Percentiles rank a stretch among this genome's conserved stretches.
These are phyloP conservation scores for Ophiostoma ips DNA, from an alignment of 2,329 filamentous ascomycete genomes.

Conservation along the genomic window DNA sequence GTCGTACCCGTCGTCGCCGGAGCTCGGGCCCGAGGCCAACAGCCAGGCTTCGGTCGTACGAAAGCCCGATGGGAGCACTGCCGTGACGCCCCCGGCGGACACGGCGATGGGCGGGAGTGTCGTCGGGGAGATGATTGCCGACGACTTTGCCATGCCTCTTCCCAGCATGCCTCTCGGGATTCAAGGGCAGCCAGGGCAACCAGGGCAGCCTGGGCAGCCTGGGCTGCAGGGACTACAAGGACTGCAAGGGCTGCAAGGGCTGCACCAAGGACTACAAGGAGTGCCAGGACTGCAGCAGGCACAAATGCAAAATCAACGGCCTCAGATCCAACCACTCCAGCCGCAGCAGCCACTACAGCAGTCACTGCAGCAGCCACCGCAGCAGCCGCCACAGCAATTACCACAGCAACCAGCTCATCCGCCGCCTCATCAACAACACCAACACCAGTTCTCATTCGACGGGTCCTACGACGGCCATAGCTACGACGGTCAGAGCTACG, in stretches of 20 bases:
- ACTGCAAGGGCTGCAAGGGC: neutral
- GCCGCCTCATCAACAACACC: neutral
- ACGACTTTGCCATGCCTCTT: slow-evolving; percentile 1
- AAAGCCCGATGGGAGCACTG: neutral
- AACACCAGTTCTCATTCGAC: neutral
- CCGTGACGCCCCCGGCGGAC: neutral
- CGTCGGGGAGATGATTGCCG: slow-evolving; percentile 9
- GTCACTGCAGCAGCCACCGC: neutral
- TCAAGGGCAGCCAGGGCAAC: too few relatives aligned
- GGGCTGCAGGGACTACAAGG: neutral
- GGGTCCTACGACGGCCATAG: neutral
- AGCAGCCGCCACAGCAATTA: too few relatives aligned
- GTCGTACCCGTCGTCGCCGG: slow-evolving; percentile 11
- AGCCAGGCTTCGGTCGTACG: neutral
- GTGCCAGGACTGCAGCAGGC: neutral
- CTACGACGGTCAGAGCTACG: slow-evolving; percentile 2
- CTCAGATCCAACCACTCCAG: neutral
- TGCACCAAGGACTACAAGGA: neutral
- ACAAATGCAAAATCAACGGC: neutral
- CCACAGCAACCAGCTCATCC: neutral
- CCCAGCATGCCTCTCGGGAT: neutral
- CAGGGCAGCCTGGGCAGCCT: too few relatives aligned
- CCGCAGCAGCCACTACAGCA: neutral
- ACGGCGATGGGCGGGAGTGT: slow-evolving; percentile 3
- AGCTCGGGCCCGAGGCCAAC: neutral